Percentiles rank a stretch among this genome's conserved stretches.
Evolutionary conservation across 2,329 filamentous ascomycete genomes (phyloP).

Genomic region (Penicillium nordicum): DNA sequence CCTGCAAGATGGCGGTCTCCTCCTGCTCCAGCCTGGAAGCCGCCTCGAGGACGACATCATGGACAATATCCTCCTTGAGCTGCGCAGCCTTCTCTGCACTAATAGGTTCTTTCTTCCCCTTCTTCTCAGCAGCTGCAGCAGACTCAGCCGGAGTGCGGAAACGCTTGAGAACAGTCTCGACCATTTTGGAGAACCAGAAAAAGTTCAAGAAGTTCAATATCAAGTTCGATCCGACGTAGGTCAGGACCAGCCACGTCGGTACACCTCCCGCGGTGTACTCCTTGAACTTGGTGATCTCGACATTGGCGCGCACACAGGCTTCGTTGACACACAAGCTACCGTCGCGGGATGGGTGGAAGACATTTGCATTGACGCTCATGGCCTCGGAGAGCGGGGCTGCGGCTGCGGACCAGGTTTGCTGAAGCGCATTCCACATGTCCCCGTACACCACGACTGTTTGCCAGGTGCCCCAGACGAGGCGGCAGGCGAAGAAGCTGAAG

Average conservation of each 20-base stretch:
- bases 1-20: conserved; percentile 28
- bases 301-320: conserved; percentile 40
- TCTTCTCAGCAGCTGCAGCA: conserved; percentile 22
- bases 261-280: conserved; percentile 39
- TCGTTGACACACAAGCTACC: conserved; percentile 38
- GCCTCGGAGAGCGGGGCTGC: conserved; percentile 27
- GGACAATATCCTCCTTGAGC: conserved; percentile 25
- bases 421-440: conserved; percentile 56
- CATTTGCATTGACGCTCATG: conserved; percentile 31
- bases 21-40: conserved; percentile 30
- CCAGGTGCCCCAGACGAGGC: conserved; percentile 62
- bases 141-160: conserved; percentile 46
- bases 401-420: conserved; percentile 37
- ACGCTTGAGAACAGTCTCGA: conserved; percentile 60
- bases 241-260: conserved; percentile 57
- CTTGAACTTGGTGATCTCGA: conserved; percentile 51
- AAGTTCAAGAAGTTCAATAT: conserved; percentile 62
- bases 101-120: conserved; percentile 11
- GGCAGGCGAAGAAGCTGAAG: conserved; percentile 58
- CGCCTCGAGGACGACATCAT: conserved; percentile 37
- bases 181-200: conserved; percentile 67
- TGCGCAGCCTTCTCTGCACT: conserved; percentile 12
- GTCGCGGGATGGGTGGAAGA: conserved; percentile 35
- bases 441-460: conserved; percentile 57
- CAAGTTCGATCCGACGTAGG: conserved; percentile 58